These are phyloP conservation scores for Gaultheria prostrata DNA, from an alignment of 148 eudicot genomes.

Conservation along the genomic window DNA sequence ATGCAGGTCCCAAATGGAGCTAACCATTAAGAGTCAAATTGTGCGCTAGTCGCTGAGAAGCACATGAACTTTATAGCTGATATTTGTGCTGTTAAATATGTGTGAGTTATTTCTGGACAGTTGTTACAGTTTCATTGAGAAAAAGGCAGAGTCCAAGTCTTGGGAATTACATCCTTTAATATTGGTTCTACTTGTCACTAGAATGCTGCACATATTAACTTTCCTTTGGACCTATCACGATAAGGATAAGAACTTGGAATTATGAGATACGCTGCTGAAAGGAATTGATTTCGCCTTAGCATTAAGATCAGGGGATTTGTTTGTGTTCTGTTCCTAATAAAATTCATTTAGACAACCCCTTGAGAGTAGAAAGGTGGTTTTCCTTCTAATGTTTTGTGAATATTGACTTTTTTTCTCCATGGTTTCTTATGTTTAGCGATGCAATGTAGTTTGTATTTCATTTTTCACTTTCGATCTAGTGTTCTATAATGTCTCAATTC, in stretches of 20 bases:
- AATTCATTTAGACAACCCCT: background rate
- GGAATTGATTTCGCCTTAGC: background rate
- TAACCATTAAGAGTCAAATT: background rate
- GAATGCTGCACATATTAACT: background rate
- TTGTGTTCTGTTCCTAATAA: background rate
- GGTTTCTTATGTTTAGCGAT: background rate
- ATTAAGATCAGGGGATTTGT: background rate
- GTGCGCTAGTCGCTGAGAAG: conserved; percentile 1
- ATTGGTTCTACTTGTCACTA: background rate
- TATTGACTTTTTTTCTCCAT: background rate
- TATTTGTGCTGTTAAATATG: background rate
- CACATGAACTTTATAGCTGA: background rate
- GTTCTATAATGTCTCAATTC: background rate
- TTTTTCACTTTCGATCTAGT: background rate
- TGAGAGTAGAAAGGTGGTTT: background rate
- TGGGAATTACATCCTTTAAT: background rate
- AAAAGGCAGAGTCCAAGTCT: conserved; percentile 6
- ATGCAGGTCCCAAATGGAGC: background rate
- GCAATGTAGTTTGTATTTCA: background rate
- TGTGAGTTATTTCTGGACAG: background rate
- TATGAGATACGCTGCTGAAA: background rate
- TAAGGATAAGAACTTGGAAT: background rate
- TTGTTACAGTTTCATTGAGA: background rate
- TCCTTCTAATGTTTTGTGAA: background rate
- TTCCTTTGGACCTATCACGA: background rate